Evolutionary conservation across 2,329 filamentous ascomycete genomes (phyloP).

Genomic region (Stagonosporopsis rhizophila): DNA sequence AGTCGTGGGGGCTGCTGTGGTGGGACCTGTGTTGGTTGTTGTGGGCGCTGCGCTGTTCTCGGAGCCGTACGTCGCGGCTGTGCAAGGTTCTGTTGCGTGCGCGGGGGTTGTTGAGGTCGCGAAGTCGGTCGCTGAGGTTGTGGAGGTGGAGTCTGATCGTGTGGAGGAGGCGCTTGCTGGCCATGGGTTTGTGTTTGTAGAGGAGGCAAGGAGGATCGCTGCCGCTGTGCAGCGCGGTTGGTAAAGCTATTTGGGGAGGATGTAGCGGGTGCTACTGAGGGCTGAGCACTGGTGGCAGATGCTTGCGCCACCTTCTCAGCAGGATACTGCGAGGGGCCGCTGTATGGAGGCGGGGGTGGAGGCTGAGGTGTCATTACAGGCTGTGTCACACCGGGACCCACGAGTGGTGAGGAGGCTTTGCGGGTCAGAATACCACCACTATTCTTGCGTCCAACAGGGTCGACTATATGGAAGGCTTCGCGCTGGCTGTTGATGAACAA

Average conservation of each 20-base stretch:
- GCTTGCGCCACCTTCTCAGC: constrained; percentile 31
- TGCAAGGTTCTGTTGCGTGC: constrained; percentile 9
- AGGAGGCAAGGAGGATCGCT: constrained; percentile 40
- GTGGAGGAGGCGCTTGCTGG: background rate
- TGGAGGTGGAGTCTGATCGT: constrained; percentile 7
- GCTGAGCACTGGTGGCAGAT: background rate
- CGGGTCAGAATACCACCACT: constrained; percentile 44
- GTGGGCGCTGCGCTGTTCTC: constrained; percentile 42
- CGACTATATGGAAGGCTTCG: constrained; percentile 79
- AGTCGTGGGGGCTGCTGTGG: constrained; percentile 35
- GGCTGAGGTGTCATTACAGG: constrained; percentile 45
- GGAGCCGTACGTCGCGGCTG: constrained; percentile 33
- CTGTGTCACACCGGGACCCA: constrained; percentile 35
- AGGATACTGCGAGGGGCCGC: constrained; percentile 30
- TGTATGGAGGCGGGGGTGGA: constrained; percentile 34
- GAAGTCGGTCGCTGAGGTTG: constrained; percentile 7
- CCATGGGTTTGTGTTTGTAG: constrained; percentile 29
- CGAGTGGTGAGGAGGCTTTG: constrained; percentile 45
- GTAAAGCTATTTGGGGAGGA: constrained; percentile 6
- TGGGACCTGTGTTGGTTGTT: constrained; percentile 34
- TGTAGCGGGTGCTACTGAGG: background rate
- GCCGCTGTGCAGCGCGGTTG: constrained; percentile 34
- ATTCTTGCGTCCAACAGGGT: constrained; percentile 50
- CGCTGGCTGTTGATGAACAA: constrained; percentile 69
- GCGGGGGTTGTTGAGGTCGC: constrained; percentile 14